Evolutionary conservation across 2,329 filamentous ascomycete species (phyloP).

Genomic region (Emydomyces testavorans): DNA sequence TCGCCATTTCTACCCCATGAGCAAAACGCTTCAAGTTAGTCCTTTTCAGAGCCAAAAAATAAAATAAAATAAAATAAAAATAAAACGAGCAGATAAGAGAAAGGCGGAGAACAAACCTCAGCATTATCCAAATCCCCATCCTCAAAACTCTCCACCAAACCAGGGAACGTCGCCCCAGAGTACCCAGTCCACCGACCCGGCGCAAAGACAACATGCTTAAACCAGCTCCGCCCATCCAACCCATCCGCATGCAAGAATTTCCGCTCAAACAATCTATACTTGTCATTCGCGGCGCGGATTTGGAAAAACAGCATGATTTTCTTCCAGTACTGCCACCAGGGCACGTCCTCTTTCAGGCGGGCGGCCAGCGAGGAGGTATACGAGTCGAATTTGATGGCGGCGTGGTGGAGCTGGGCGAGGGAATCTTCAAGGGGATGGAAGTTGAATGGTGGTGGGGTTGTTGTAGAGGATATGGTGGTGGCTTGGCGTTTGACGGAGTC

Average conservation of each 20-base stretch:
- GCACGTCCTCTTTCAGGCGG: slow-evolving; percentile 46
- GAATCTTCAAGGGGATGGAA: slow-evolving; percentile 41
- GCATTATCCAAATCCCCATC: slow-evolving; percentile 38
- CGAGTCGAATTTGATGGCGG: slow-evolving; percentile 42
- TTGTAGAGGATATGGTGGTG: too few species aligned
- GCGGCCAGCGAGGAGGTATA: slow-evolving; percentile 37
- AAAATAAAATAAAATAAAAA: slow-evolving; percentile 2
- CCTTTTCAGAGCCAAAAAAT: neutral
- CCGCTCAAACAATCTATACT: slow-evolving; percentile 75
- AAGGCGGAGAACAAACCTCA: slow-evolving; percentile 39
- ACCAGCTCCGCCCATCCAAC: slow-evolving; percentile 71
- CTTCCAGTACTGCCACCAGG: slow-evolving; percentile 68
- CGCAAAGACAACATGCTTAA: slow-evolving; percentile 90
- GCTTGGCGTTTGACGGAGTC: slow-evolving; percentile 18
- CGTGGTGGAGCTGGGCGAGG: slow-evolving; percentile 39
- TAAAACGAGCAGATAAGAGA: neutral
- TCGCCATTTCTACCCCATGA: slow-evolving; percentile 30
- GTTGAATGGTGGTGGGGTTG: slow-evolving; percentile 22
- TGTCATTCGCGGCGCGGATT: slow-evolving; percentile 58
- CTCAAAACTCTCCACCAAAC: slow-evolving; percentile 52
- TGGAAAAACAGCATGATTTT: slow-evolving; percentile 52
- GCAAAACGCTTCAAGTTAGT: neutral
- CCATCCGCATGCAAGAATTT: slow-evolving; percentile 65
- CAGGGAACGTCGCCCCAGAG: slow-evolving; percentile 57
- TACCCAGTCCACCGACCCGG: slow-evolving; percentile 89